Evolutionary conservation across 2,329 filamentous ascomycete species (phyloP).

Genomic region (Cercospora janseana): DNA sequence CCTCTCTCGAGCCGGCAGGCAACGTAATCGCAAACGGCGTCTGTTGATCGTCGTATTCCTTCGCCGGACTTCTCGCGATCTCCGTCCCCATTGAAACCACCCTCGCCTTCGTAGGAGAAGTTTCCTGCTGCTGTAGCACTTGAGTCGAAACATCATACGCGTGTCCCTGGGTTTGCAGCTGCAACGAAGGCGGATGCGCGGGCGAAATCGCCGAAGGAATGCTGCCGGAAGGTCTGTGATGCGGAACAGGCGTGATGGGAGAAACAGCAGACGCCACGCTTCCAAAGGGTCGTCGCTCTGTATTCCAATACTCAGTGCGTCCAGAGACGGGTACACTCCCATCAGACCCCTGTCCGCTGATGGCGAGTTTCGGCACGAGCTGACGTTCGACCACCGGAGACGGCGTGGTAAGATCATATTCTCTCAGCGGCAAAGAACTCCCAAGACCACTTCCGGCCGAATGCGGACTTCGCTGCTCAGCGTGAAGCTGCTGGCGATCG

Average conservation of each 20-base stretch:
- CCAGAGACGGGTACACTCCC: slow-evolving; percentile 14
- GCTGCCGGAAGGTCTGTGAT: slow-evolving; percentile 19
- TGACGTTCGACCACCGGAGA: background rate
- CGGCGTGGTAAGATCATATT: slow-evolving; percentile 2
- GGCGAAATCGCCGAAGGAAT: slow-evolving; percentile 18
- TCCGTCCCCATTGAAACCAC: slow-evolving; percentile 27
- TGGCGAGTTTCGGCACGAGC: background rate
- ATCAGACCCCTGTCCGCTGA: slow-evolving; percentile 7
- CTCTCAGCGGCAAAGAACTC: slow-evolving; percentile 12
- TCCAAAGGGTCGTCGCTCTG: slow-evolving; percentile 18
- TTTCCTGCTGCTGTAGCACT: background rate
- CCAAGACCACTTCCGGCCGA: slow-evolving; percentile 1
- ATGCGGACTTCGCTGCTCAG: background rate
- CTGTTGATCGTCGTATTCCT: slow-evolving; percentile 33
- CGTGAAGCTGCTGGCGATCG: background rate
- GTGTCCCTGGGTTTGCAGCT: slow-evolving; percentile 5
- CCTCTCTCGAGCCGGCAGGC: slow-evolving; percentile 9
- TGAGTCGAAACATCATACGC: background rate
- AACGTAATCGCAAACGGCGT: slow-evolving; percentile 32
- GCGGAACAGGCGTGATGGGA: no score
- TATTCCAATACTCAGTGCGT: slow-evolving; percentile 14
- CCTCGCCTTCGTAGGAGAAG: background rate
- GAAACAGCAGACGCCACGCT: slow-evolving; percentile 13
- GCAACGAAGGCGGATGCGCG: slow-evolving; percentile 12
- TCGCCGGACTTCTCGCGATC: slow-evolving; percentile 29